A percentile compares a stretch with the other conserved stretches of the same genome.
Evolutionary conservation across 306 rosid species (phyloP).

Genomic region (Gastrolobium villosum): DNA sequence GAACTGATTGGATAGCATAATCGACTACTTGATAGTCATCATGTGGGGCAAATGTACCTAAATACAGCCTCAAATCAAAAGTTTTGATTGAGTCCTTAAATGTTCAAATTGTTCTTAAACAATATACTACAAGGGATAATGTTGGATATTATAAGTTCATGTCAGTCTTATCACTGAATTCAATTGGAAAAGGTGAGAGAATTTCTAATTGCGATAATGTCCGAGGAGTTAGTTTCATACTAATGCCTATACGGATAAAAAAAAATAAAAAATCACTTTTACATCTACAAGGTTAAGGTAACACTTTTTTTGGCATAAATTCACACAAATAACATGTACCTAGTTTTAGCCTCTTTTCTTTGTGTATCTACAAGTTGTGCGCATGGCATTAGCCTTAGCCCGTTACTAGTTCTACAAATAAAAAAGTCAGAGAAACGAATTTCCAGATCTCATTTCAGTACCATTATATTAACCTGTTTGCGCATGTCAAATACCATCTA

Average conservation of each 20-base stretch:
- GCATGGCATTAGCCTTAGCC: not conserved
- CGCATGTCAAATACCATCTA: no score
- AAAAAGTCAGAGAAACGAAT: no score
- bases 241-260: no score
- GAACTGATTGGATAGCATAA: no score
- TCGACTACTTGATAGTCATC: not conserved
- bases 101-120: no score
- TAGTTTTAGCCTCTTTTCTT: not conserved
- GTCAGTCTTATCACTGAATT: not conserved
- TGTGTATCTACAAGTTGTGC: not conserved
- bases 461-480: no score
- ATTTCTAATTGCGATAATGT: not conserved
- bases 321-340: not conserved
- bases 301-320: not conserved
- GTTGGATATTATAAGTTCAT: not conserved
- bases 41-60: not conserved
- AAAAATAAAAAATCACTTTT: no score
- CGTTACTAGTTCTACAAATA: no score
- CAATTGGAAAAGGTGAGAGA: not conserved
- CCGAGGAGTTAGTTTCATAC: no score
- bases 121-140: not conserved
- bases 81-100: no score
- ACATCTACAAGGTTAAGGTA: no score
- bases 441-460: not conserved
- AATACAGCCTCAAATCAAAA: conserved; percentile 1